A percentile compares a stretch with the other conserved stretches of the same genome.
phyloP scores from a whole-genome alignment of 768 basidiomycete genomes.

The Vararia minispora region DNA sequence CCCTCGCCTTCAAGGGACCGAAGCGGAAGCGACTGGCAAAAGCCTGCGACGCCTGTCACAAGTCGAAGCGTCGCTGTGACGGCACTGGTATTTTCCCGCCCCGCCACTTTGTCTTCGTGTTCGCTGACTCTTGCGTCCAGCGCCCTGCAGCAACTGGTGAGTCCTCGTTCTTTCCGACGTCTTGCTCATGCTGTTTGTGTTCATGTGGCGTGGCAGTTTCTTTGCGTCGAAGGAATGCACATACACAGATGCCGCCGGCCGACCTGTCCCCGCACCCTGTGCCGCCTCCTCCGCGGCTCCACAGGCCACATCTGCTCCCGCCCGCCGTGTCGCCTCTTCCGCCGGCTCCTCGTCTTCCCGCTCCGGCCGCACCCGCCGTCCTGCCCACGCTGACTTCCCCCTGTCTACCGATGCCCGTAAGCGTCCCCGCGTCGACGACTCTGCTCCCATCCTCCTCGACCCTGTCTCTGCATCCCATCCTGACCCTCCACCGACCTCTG shows the following conservation, averaged over 20 bases:
- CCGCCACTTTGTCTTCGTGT: constrained; percentile 2
- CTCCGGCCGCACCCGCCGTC: background rate
- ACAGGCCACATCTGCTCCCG: too few relatives aligned
- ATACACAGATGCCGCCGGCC: constrained; percentile 71
- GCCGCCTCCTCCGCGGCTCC: too few relatives aligned
- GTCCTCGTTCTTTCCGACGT: constrained; percentile 10
- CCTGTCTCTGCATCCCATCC: background rate
- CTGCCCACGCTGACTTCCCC: constrained; percentile 1
- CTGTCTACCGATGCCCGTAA: background rate
- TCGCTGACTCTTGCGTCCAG: constrained; percentile 26
- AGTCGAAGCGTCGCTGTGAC: constrained; percentile 76
- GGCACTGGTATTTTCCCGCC: constrained; percentile 47
- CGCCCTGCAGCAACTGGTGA: constrained; percentile 76
- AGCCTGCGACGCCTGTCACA: constrained; percentile 79
- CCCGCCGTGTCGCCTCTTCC: constrained; percentile 2
- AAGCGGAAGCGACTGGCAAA: constrained; percentile 45
- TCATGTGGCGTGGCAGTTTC: too few relatives aligned
- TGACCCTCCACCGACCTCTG: background rate
- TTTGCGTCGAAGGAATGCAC: constrained; percentile 75
- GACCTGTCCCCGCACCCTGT: constrained; percentile 61
- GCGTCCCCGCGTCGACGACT: background rate
- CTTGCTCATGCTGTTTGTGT: too few relatives aligned
- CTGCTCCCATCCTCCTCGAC: background rate
- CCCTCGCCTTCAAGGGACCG: constrained; percentile 36
- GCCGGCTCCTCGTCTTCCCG: constrained; percentile 3